These are phyloP conservation scores for Sanghuangporus baumii DNA, from an alignment of 1,284 basidiomycete genomes.

Conservation along the genomic window DNA sequence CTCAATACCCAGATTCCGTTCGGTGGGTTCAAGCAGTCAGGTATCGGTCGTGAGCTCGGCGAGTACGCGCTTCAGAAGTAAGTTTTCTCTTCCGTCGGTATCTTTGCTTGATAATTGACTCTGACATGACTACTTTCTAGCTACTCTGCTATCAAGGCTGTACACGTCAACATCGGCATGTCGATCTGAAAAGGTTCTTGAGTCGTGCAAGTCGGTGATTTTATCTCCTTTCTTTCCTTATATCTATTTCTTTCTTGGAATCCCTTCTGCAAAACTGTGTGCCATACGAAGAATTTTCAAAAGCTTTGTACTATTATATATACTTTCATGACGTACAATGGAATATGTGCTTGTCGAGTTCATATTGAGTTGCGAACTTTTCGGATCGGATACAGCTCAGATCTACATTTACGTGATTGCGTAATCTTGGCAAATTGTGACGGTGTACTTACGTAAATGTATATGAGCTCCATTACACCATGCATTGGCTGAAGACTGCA, in stretches of 20 bases:
- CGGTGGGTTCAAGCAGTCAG: conserved; percentile 85
- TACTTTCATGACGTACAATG: background rate
- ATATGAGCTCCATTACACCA: no score
- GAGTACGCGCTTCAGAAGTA: conserved; percentile 72
- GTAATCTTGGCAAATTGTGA: no score
- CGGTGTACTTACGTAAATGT: no score
- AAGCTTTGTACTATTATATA: background rate
- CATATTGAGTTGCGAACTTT: no score
- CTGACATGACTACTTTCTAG: conserved; percentile 34
- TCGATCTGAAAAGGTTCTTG: background rate
- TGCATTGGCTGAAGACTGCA: no score
- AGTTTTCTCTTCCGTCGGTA: conserved; percentile 25
- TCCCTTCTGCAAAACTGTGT: background rate
- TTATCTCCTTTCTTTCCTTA: conserved; percentile 48
- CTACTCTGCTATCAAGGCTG: conserved; percentile 81
- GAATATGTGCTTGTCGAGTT: background rate
- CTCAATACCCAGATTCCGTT: conserved; percentile 69
- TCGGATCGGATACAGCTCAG: no score
- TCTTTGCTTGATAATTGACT: background rate
- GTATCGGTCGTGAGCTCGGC: conserved; percentile 82
- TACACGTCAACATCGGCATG: conserved; percentile 69
- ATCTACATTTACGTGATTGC: no score
- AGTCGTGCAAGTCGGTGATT: background rate
- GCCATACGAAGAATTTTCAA: background rate
- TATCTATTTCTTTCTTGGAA: conserved; percentile 68